Base-by-base conservation (phyloP, 345 rosid species). In the Combretum micranthum region DNA sequence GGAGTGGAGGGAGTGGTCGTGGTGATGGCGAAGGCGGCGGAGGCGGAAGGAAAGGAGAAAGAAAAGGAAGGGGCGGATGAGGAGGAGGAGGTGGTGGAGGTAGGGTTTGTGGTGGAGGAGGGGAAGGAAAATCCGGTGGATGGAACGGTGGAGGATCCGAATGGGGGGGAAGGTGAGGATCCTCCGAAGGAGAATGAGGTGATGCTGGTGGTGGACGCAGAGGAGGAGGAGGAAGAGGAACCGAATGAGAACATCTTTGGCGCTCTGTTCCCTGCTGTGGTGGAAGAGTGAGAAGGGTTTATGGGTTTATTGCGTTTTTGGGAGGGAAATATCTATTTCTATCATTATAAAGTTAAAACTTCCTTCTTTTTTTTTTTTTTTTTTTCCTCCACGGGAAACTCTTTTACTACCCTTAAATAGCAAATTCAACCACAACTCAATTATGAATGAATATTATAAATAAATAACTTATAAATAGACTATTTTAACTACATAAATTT, bases 131-230 rank as follows among this genome's bases (percentile, higher is more conserved):
- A 44, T 21, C 54, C 47, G 44, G 73, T 37, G 20, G 51, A 55
- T 15, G 46, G 58, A 48, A 61, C 61, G 42, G 69, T 54, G 45
- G 88, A 65, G 55, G 70, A 76, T 53, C 68, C 53, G 61, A 66
- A 50, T 32, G 9, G 9, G 1, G 79, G 53, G 10, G 75, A 61
- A 19, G 78, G 2, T 43, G 82, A 67, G 44, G 84, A 67, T 62
- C n/a, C n/a, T n/a, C 72, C 64, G 37, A 77, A 63, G 47, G 77
- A 56, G 26, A 74, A 60, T 37, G 56, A 37, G 0, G 76, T 45
- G 18, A 50, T 52, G 56, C 77, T 20, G 43, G 86, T 39, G 68
- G 84, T 60, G 62, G 81, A 84, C 53, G 77, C 66, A 0, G 74
- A 55, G 50, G 70, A 61, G 37, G 55, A 20, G 23, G 78, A 16